Evolutionary conservation across 495 filamentous ascomycete genomes (phyloP).

Genomic region (Tuber borchii): DNA sequence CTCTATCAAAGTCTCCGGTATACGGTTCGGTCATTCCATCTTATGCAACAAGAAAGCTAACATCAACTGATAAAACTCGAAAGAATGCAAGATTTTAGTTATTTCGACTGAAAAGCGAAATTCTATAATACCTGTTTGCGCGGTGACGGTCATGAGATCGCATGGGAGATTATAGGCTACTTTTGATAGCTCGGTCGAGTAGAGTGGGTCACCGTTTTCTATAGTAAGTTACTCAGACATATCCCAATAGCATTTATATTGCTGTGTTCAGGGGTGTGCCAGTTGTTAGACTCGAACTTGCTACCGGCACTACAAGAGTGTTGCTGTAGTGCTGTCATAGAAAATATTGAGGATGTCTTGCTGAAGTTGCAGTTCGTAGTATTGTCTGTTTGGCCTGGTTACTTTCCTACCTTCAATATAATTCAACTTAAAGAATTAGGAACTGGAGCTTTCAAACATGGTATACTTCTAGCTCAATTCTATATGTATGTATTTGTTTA

Average conservation of each 20-base stretch:
- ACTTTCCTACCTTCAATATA: background rate
- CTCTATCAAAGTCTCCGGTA: no score
- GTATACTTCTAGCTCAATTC: background rate
- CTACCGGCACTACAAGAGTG: no score
- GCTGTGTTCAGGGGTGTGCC: no score
- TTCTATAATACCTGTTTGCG: no score
- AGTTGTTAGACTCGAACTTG: no score
- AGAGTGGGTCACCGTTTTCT: background rate
- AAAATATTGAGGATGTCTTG: background rate
- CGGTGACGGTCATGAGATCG: no score
- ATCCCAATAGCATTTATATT: background rate
- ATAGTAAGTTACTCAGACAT: background rate
- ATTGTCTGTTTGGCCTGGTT: background rate
- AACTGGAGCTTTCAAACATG: background rate
- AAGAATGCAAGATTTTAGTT: no score
- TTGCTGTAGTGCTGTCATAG: background rate
- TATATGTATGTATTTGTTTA: background rate
- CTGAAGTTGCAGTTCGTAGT: background rate
- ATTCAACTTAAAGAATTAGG: background rate
- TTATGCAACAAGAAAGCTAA: background rate
- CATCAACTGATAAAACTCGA: background rate
- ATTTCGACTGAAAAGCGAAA: no score
- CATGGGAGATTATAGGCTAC: background rate
- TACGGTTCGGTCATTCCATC: no score
- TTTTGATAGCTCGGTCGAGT: background rate